Evolutionary conservation across 2,329 filamentous ascomycete species (phyloP), one percentile per base, ranked within the genome.

Genomic region (Cercospora berteroae): DNA sequence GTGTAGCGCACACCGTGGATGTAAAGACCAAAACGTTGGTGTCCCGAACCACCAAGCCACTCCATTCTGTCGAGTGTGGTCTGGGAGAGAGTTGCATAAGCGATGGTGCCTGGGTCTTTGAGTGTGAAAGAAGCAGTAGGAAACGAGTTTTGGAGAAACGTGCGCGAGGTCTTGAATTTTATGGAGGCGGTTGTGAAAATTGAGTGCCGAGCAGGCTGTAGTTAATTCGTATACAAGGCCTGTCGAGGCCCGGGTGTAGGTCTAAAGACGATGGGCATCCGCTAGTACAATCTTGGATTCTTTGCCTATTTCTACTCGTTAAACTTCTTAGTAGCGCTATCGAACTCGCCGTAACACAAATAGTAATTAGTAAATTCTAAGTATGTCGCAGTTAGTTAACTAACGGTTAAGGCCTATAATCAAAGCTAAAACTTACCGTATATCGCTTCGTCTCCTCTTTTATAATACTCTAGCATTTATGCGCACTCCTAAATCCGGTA

Each of bases 1-100:
- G 77, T 80, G 70, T 88, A 88, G 68, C 87, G 77, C 1, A 89
- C 84, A 0, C 86, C 87, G 68, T 90, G 88, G 16, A 90, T 83
- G 72, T 87, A 89, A 0, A 90, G 80, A 0, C 86, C 87, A 13
- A 87, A 78, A 70, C 84, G 83, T 18, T 79, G 82, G 74, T 90
- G 90, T 0, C 87, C 87, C 0, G 78, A 77, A 2, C 87, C 87
- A 3, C 85, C 87, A 0, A 90, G 82, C 87, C 87, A 90, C 31
- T 84, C 80, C 80, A 90, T 83, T 0, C 83, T 83, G 36, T 71
- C 65, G 4, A 83, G 74, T 20, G 79, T 78, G 1, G 79, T 80
- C 20, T 77, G 74, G 0, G 75, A 73, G 63, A 83, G 78, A 10
- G 76, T 80, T 0, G 81, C 81, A 36, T 77, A 77, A 6, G 74